Percentiles rank a stretch among this genome's conserved stretches.
Evolutionary conservation across 371 early-diverging fungal species (phyloP).

Genomic region (Mortierella sp.): DNA sequence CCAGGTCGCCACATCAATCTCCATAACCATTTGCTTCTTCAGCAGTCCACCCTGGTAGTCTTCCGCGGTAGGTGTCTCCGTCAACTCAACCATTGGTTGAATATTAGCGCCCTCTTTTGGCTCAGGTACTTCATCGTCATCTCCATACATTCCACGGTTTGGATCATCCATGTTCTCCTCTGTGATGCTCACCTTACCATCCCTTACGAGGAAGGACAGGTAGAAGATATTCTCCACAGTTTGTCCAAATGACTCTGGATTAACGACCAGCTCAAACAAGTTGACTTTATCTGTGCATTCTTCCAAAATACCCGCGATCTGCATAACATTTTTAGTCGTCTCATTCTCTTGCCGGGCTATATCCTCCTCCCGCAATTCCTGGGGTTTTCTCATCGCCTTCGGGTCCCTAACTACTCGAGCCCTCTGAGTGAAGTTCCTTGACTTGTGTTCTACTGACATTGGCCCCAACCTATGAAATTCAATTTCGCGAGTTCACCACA

Average conservation of each 20-base stretch:
- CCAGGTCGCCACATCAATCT: slow-evolving; percentile 80
- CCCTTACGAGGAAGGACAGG: slow-evolving; percentile 90
- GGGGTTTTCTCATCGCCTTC: slow-evolving; percentile 46
- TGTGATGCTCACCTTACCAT: slow-evolving; percentile 79
- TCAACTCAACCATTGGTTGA: slow-evolving; percentile 59
- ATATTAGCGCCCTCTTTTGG: slow-evolving; percentile 48
- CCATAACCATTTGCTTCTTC: slow-evolving; percentile 90
- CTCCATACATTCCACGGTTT: slow-evolving; percentile 59
- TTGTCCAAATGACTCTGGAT: slow-evolving; percentile 93
- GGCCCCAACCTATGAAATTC: slow-evolving; percentile 71
- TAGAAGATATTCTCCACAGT: slow-evolving; percentile 96
- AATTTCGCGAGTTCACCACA: not conserved
- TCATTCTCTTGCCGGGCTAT: slow-evolving; percentile 88
- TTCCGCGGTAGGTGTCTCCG: slow-evolving; percentile 71
- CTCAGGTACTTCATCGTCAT: slow-evolving; percentile 33
- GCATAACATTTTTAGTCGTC: slow-evolving; percentile 84
- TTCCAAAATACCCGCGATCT: slow-evolving; percentile 72
- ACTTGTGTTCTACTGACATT: slow-evolving; percentile 72
- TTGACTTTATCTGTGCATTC: slow-evolving; percentile 66
- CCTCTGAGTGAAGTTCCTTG: slow-evolving; percentile 56
- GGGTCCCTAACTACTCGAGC: slow-evolving; percentile 39
- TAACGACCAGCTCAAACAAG: slow-evolving; percentile 88
- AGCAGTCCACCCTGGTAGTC: slow-evolving; percentile 71
- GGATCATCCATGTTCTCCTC: slow-evolving; percentile 81
- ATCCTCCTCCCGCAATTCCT: slow-evolving; percentile 78